phyloP scores from a whole-genome alignment of 257 asterid species.

The Scutellaria baicalensis region DNA sequence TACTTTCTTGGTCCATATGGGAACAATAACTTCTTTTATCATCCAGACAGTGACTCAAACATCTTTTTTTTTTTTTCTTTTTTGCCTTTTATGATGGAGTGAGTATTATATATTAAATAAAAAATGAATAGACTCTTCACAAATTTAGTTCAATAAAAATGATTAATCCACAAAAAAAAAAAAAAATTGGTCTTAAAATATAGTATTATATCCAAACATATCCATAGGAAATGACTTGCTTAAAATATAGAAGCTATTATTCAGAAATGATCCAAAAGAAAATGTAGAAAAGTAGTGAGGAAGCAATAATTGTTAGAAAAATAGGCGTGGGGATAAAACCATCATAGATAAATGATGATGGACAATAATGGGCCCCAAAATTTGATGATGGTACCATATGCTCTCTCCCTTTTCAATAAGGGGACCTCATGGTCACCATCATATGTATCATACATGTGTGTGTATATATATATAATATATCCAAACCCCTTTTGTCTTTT shows the following conservation, averaged over 20 bases:
- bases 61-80: too few species aligned
- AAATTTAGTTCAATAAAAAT: too few species aligned
- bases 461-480: background rate
- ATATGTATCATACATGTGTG: background rate
- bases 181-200: too few species aligned
- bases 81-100: too few species aligned
- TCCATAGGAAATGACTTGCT: background rate
- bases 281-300: constrained; percentile 10
- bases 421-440: constrained; percentile 34
- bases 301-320: constrained; percentile 47
- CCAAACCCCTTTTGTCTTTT: background rate
- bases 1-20: too few species aligned
- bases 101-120: too few species aligned
- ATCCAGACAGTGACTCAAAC: too few species aligned
- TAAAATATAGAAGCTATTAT: background rate
- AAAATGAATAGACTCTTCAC: too few species aligned
- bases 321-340: constrained; percentile 53
- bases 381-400: constrained; percentile 40
- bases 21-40: too few species aligned
- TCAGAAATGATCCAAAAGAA: background rate
- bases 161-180: too few species aligned
- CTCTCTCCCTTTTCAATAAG: constrained; percentile 32
- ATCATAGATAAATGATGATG: constrained; percentile 53
- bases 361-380: constrained; percentile 30
- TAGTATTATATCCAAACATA: too few species aligned